Percentiles rank a stretch among this genome's conserved stretches.
phyloP scores from a whole-genome alignment of 208 protist species.

The Wallacemonas rigidus region DNA sequence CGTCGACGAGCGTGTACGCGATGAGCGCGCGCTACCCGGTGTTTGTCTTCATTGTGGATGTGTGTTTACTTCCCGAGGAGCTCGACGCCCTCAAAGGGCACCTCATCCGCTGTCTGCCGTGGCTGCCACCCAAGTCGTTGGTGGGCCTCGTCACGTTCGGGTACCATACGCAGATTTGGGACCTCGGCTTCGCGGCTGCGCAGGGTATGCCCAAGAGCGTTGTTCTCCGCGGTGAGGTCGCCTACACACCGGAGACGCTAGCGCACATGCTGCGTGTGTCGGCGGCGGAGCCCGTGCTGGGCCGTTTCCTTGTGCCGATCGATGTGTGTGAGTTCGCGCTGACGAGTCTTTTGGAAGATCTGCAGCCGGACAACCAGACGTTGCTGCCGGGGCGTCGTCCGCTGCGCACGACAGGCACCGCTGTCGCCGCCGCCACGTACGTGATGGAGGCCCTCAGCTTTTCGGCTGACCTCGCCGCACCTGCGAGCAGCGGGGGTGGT shows the following conservation, averaged over 20 bases:
- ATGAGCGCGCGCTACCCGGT: conserved; percentile 22
- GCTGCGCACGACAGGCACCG: conserved; percentile 71
- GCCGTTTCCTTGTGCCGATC: conserved; percentile 94
- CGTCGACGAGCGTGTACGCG: background rate
- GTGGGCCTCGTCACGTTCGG: conserved; percentile 98
- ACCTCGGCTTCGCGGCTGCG: conserved; percentile 41
- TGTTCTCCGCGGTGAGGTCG: conserved; percentile 58
- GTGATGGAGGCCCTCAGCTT: conserved; percentile 62
- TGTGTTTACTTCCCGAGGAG: conserved; percentile 92
- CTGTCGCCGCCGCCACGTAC: conserved; percentile 58
- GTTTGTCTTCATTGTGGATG: conserved; percentile 97
- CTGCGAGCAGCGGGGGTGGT: background rate
- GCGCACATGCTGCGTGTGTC: conserved; percentile 62
- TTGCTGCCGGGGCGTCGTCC: conserved; percentile 59
- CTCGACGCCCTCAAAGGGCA: conserved; percentile 91
- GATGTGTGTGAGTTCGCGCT: conserved; percentile 86
- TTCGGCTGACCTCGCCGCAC: conserved; percentile 15
- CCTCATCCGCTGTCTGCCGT: conserved; percentile 91
- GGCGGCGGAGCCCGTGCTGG: conserved; percentile 73
- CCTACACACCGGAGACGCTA: conserved; percentile 46
- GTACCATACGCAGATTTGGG: conserved; percentile 86
- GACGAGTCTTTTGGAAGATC: conserved; percentile 51
- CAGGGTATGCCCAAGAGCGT: conserved; percentile 75
- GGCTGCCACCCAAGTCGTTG: conserved; percentile 93
- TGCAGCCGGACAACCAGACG: conserved; percentile 52